Evolutionary conservation across 306 rosid genomes (phyloP).

Genomic region (Leucaena leucocephala): DNA sequence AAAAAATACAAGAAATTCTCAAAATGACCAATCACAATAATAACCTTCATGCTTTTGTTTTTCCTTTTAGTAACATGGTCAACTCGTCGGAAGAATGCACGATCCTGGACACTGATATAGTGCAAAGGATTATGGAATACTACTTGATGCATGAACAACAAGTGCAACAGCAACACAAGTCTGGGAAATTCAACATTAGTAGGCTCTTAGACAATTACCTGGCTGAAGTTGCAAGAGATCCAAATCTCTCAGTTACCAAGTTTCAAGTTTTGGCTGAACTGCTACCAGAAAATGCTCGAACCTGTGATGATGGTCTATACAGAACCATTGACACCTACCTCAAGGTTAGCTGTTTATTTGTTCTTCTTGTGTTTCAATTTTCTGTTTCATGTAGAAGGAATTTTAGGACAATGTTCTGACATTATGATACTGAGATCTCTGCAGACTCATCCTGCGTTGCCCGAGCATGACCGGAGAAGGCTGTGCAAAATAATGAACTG

Average conservation of each 20-base stretch:
- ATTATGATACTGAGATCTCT: slow-evolving; percentile 36
- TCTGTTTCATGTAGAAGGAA: slow-evolving; percentile 3
- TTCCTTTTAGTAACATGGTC: slow-evolving; percentile 41
- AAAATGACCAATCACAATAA: slow-evolving; percentile 21
- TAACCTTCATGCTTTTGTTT: slow-evolving; percentile 34
- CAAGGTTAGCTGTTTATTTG: slow-evolving; percentile 58
- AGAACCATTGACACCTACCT: slow-evolving; percentile 92
- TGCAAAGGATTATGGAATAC: slow-evolving; percentile 85
- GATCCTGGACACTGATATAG: slow-evolving; percentile 75
- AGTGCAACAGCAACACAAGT: slow-evolving; percentile 62
- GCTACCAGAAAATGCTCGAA: slow-evolving; percentile 75
- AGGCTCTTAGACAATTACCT: slow-evolving; percentile 88
- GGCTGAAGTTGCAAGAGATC: slow-evolving; percentile 90
- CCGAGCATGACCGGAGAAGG: slow-evolving; percentile 83
- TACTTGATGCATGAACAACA: slow-evolving; percentile 88
- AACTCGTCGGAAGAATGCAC: slow-evolving; percentile 65
- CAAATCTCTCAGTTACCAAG: slow-evolving; percentile 76
- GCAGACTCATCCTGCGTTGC: slow-evolving; percentile 75
- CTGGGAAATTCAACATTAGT: slow-evolving; percentile 65
- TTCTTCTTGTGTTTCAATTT: slow-evolving; percentile 27
- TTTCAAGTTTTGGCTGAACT: slow-evolving; percentile 85
- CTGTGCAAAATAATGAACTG: slow-evolving; percentile 88
- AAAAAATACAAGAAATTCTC: not conserved
- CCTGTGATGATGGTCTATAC: slow-evolving; percentile 81
- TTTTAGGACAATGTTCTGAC: slow-evolving; percentile 31